Conservation (phyloP, 495 filamentous ascomycete species). For the Talaromyces wortmannii region DNA sequence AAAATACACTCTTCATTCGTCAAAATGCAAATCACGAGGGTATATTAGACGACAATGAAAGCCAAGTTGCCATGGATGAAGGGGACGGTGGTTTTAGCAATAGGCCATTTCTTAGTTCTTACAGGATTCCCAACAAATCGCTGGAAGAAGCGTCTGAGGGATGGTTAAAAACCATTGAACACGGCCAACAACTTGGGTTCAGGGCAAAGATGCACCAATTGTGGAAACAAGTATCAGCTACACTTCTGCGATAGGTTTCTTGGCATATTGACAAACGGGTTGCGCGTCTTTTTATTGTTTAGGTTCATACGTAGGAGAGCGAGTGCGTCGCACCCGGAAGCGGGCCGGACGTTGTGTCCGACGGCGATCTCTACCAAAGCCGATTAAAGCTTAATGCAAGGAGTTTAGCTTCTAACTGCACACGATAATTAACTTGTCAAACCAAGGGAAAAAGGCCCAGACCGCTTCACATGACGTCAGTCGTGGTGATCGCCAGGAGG, state of each 20-base stretch:
- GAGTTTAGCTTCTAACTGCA: too few relatives aligned
- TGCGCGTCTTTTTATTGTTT: not conserved
- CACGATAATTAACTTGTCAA: too few relatives aligned
- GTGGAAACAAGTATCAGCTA: not conserved
- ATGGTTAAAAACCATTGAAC: not conserved
- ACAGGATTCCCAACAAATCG: not conserved
- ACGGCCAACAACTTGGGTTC: not conserved
- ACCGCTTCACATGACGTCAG: too few relatives aligned
- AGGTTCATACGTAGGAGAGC: too few relatives aligned
- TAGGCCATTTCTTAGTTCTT: not conserved
- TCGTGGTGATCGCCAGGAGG: too few relatives aligned
- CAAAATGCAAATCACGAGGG: not conserved
- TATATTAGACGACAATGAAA: not conserved
- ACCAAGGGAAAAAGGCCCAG: too few relatives aligned
- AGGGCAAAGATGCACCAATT: not conserved
- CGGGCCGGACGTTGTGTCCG: too few relatives aligned
- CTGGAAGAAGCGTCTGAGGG: constrained; percentile 1
- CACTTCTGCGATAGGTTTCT: not conserved
- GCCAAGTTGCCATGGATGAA: not conserved
- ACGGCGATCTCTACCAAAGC: too few relatives aligned
- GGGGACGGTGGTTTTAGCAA: not conserved
- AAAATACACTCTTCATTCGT: not conserved
- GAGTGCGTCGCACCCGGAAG: too few relatives aligned
- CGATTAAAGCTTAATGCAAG: too few relatives aligned
- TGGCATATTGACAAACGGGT: not conserved